phyloP scores from a whole-genome alignment of 176 grass and related monocot species.

The Secale cereale region DNA sequence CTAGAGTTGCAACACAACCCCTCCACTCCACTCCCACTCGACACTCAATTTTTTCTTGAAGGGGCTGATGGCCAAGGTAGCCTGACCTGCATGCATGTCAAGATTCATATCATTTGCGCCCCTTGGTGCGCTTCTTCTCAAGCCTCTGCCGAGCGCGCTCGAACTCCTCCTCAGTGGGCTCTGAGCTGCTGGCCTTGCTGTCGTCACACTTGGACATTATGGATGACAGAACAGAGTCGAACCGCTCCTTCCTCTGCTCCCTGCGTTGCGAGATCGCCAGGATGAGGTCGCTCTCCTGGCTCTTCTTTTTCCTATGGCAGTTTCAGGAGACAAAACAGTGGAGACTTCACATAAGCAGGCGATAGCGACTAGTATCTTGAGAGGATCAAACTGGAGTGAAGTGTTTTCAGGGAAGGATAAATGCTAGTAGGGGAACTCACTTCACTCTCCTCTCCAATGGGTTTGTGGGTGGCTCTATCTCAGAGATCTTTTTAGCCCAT shows the following conservation, averaged over 20 bases:
- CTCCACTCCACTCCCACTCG: neutral
- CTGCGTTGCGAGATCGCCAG: slow-evolving; percentile 61
- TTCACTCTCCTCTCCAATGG: slow-evolving; percentile 74
- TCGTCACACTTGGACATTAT: slow-evolving; percentile 70
- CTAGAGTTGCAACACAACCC: neutral
- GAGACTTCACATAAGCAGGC: neutral
- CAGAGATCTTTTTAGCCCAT: slow-evolving; percentile 81
- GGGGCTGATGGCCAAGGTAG: neutral
- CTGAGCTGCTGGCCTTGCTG: slow-evolving; percentile 34
- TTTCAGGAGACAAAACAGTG: neutral
- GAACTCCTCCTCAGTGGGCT: slow-evolving; percentile 89
- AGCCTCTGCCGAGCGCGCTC: slow-evolving; percentile 57
- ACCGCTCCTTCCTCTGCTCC: slow-evolving; percentile 58
- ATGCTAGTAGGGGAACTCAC: slow-evolving; percentile 29
- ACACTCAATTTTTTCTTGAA: neutral
- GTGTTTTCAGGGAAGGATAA: neutral
- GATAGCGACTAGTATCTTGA: neutral
- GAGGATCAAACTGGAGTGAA: neutral
- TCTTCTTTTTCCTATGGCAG: slow-evolving; percentile 51
- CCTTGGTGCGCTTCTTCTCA: slow-evolving; percentile 49
- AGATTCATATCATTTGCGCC: slow-evolving; percentile 18
- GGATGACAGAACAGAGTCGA: slow-evolving; percentile 75
- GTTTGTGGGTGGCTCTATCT: slow-evolving; percentile 81
- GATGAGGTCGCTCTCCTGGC: slow-evolving; percentile 51
- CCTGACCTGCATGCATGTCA: neutral